Base-by-base conservation (phyloP, 1,139 yeast species). In the Zygoascus meyerae region DNA sequence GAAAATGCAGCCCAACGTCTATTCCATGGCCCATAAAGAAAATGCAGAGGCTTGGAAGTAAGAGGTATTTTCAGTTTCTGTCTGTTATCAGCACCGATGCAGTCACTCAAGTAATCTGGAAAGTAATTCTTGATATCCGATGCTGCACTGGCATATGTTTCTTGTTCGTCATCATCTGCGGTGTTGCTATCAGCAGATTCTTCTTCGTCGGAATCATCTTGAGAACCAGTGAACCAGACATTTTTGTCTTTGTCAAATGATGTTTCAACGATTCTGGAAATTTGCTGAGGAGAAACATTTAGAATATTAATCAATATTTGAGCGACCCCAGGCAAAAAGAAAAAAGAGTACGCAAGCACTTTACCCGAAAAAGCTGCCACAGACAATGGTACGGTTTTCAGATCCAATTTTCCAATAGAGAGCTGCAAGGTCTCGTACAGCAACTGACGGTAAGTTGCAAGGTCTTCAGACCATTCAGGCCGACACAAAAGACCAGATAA, bases 361-460 rank as follows among this genome's bases (percentile, higher is more conserved):
- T 86, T 86, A 9, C 95, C 95, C n/a, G 82, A 72, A 59, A 86
- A 85, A 2, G 94, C 94, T 21, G 81, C 74, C 14, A 80, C 64
- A 3, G 84, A 71, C 8, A 81, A 64, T 1, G 90, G 74, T 6
- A 82, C 67, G 7, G 72, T 72, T 60, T 83, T 83, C 43, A 77
- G 58, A 14, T 30, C 69, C 12, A 82, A 69, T 55, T 77, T 73
- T 41, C 68, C 66, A 16, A 83, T 71, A 45, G 81, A 73, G 55
- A 72, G 77, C 40, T 74, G 78, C 49, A 84, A 66, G 0, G 95
- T 84, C 32, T 71, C 68, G 3, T 71, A 63, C 36, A 86, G 66
- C 26, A 64, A 50, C 2, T 51, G 41, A 32, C 50, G 56, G 44
- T 52, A 63, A 17, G 53, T 45, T 18, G 30, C 21, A 18, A 28